These are phyloP conservation scores for Aspergillus quadrilineatus DNA, from an alignment of 2,329 filamentous ascomycete species.

Conservation along the genomic window DNA sequence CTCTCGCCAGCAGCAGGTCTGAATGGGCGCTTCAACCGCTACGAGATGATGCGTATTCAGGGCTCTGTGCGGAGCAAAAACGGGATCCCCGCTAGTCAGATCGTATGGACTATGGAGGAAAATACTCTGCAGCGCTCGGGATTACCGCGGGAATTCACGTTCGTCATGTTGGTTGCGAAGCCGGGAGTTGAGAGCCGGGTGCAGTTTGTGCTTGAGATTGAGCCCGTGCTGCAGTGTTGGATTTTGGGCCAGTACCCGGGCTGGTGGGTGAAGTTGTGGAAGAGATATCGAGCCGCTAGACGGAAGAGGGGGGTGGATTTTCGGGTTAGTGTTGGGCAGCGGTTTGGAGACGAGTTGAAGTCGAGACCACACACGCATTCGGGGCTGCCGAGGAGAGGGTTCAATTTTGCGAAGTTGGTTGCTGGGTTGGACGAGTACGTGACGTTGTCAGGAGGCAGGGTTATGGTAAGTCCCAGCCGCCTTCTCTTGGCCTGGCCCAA, in stretches of 20 bases:
- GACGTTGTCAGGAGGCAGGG: constrained; percentile 46
- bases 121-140: constrained; percentile 51
- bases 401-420: constrained; percentile 48
- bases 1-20: constrained; percentile 44
- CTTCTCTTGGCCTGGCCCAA: not conserved
- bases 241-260: constrained; percentile 41
- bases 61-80: constrained; percentile 46
- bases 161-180: constrained; percentile 51
- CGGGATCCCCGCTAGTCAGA: constrained; percentile 46
- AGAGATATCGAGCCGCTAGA: constrained; percentile 39
- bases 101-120: constrained; percentile 54
- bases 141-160: constrained; percentile 53
- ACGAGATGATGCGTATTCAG: constrained; percentile 53
- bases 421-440: constrained; percentile 48
- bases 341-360: constrained; percentile 33
- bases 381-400: constrained; percentile 34
- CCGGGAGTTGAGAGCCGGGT: constrained; percentile 42
- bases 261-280: constrained; percentile 39
- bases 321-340: constrained; percentile 44
- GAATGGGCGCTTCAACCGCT: constrained; percentile 45
- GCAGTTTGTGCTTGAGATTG: constrained; percentile 42
- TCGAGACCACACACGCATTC: constrained; percentile 12
- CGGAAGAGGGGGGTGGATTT: constrained; percentile 42
- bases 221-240: constrained; percentile 44
- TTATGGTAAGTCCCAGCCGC: constrained; percentile 21